Evolutionary conservation across 2,329 filamentous ascomycete genomes (phyloP).

Genomic region (Neonectria magnoliae): DNA sequence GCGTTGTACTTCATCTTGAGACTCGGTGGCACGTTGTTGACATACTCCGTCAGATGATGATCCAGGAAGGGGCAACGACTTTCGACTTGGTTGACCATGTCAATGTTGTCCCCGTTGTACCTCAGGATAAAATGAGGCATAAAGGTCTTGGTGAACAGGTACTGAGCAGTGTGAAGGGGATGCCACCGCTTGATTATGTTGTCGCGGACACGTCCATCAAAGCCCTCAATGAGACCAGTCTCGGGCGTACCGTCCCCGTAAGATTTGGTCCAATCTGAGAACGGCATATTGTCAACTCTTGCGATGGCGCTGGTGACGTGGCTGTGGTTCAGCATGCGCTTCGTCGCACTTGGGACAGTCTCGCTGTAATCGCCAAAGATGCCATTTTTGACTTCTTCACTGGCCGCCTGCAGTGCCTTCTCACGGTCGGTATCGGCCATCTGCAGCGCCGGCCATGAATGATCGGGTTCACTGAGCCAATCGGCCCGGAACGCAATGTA

Average conservation of each 20-base stretch:
- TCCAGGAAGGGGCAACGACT: slow-evolving; percentile 50
- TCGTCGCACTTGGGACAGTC: neutral
- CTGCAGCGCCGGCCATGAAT: slow-evolving; percentile 24
- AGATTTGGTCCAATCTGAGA: slow-evolving; percentile 6
- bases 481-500: slow-evolving; percentile 59
- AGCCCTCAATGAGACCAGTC: slow-evolving; percentile 14
- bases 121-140: slow-evolving; percentile 40
- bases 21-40: slow-evolving; percentile 5
- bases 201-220: slow-evolving; percentile 25
- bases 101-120: slow-evolving; percentile 47
- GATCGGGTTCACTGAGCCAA: slow-evolving; percentile 60
- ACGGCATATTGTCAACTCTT: slow-evolving; percentile 5
- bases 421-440: slow-evolving; percentile 41
- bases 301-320: slow-evolving; percentile 6
- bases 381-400: neutral
- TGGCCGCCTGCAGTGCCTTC: neutral
- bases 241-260: slow-evolving; percentile 1
- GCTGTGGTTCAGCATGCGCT: slow-evolving; percentile 5
- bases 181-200: slow-evolving; percentile 45
- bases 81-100: slow-evolving; percentile 51
- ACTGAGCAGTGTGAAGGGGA: slow-evolving; percentile 41
- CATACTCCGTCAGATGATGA: slow-evolving; percentile 24
- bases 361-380: slow-evolving; percentile 2
- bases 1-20: slow-evolving; percentile 18
- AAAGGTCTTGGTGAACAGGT: slow-evolving; percentile 38